phyloP scores from a whole-genome alignment of 805 yeast species.

The Zygosaccharomyces siamensis region DNA sequence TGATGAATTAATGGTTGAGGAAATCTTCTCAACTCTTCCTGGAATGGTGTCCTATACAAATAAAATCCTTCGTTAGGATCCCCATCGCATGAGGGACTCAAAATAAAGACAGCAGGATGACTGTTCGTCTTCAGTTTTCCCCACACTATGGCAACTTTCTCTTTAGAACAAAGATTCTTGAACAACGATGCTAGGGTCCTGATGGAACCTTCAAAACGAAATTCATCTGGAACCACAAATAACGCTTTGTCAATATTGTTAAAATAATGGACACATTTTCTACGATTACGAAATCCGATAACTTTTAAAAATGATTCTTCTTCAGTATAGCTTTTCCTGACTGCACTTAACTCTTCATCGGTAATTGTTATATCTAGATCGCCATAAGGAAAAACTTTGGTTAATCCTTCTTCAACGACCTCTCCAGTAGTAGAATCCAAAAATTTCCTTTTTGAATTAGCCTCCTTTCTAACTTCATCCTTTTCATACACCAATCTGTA shows the following conservation, averaged over 20 bases:
- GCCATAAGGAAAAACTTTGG: constrained; percentile 44
- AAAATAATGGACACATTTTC: constrained; percentile 42
- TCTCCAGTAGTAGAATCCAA: constrained; percentile 42
- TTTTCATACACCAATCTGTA: constrained; percentile 50
- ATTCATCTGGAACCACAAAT: constrained; percentile 66
- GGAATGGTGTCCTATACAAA: constrained; percentile 62
- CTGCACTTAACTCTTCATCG: constrained; percentile 35
- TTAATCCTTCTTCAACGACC: constrained; percentile 35
- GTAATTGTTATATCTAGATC: constrained; percentile 40
- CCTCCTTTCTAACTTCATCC: constrained; percentile 49
- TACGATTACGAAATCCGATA: constrained; percentile 57
- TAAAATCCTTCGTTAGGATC: constrained; percentile 62
- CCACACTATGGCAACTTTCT: constrained; percentile 65
- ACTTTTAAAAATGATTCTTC: constrained; percentile 52
- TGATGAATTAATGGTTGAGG: constrained; percentile 40
- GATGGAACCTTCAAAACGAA: constrained; percentile 55
- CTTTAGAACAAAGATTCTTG: constrained; percentile 48
- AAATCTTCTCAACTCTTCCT: constrained; percentile 65
- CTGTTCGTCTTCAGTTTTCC: constrained; percentile 55
- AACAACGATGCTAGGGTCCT: constrained; percentile 65
- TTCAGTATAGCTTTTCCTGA: constrained; percentile 34
- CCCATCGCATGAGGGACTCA: constrained; percentile 47
- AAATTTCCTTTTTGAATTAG: constrained; percentile 42
- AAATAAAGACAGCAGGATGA: constrained; percentile 51
- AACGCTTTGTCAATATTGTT: constrained; percentile 51